Percentiles rank a stretch among this genome's conserved stretches.
Evolutionary conservation across 2,329 filamentous ascomycete genomes (phyloP).

Genomic region (Aspergillus sp.): DNA sequence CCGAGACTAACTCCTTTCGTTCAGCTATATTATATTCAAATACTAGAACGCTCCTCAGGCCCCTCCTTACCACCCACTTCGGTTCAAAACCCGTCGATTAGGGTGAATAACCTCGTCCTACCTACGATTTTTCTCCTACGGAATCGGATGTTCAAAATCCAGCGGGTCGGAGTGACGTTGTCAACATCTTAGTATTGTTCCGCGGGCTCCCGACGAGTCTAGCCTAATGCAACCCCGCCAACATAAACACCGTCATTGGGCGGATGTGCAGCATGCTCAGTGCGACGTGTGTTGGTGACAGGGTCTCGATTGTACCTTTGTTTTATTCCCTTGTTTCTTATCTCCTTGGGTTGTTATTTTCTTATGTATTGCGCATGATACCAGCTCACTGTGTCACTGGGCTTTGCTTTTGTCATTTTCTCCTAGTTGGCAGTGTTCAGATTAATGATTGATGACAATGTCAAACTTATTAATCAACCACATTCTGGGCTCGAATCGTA

Average conservation of each 20-base stretch:
- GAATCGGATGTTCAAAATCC: slow-evolving; percentile 7
- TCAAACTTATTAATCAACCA: slow-evolving; percentile 18
- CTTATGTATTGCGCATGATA: slow-evolving; percentile 39
- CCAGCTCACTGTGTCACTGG: slow-evolving; percentile 39
- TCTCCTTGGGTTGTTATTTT: slow-evolving; percentile 25
- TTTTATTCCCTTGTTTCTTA: slow-evolving; percentile 19
- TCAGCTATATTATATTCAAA: slow-evolving; percentile 82
- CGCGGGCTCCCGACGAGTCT: slow-evolving; percentile 32
- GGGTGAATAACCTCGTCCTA: slow-evolving; percentile 6
- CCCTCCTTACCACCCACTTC: slow-evolving; percentile 7
- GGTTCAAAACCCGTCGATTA: slow-evolving; percentile 2
- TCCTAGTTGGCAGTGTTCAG: slow-evolving; percentile 28
- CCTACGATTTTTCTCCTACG: slow-evolving; percentile 9
- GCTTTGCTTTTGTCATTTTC: slow-evolving; percentile 30
- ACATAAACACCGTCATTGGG: not conserved
- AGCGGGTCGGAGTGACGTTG: slow-evolving; percentile 18
- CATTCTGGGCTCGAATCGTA: not conserved
- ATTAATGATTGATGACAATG: slow-evolving; percentile 35
- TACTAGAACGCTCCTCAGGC: slow-evolving; percentile 59
- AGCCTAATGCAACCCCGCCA: slow-evolving; percentile 29
- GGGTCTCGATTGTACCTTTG: slow-evolving; percentile 17
- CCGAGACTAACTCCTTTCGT: slow-evolving; percentile 21
- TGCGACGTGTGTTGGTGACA: slow-evolving; percentile 15
- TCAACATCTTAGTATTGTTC: slow-evolving; percentile 26
- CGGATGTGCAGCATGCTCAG: not conserved